A percentile compares a stretch with the other conserved stretches of the same genome.
These are phyloP conservation scores for Amphicarpaea edgeworthii DNA, from an alignment of 306 rosid genomes.

Conservation along the genomic window DNA sequence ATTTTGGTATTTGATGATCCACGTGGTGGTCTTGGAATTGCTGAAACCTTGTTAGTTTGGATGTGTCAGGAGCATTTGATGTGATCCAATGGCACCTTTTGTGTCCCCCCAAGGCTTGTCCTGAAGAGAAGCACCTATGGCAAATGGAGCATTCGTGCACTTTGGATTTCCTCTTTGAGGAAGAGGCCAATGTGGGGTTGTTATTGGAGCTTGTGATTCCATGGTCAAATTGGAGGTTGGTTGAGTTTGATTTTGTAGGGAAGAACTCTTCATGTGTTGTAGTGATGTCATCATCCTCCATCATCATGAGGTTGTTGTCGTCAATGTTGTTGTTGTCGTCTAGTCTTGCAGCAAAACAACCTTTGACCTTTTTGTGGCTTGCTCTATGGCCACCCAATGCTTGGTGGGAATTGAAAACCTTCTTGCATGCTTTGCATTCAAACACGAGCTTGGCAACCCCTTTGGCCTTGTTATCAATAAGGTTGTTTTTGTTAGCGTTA, in stretches of 20 bases:
- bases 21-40: constrained; percentile 71
- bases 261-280: constrained; percentile 68
- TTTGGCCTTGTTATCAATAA: constrained; percentile 57
- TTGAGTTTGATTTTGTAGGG: constrained; percentile 62
- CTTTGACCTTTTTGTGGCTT: constrained; percentile 94
- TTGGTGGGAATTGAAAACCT: constrained; percentile 93
- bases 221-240: constrained; percentile 56
- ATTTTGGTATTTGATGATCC: constrained; percentile 60
- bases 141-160: constrained; percentile 96
- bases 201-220: no score
- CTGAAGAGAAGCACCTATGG: constrained; percentile 86
- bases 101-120: constrained; percentile 95
- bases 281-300: constrained; percentile 67
- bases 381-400: constrained; percentile 98
- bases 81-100: constrained; percentile 98
- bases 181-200: constrained; percentile 49
- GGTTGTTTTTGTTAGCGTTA: constrained; percentile 23
- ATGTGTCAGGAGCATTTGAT: constrained; percentile 64
- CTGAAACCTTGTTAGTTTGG: constrained; percentile 69
- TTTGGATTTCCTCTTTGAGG: constrained; percentile 74
- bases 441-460: constrained; percentile 67
- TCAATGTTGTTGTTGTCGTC: constrained; percentile 64
- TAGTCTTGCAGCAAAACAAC: constrained; percentile 86
- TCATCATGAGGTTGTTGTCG: constrained; percentile 47
- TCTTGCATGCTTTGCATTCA: constrained; percentile 96